These are phyloP conservation scores for Citrullus mucosospermus DNA, from an alignment of 306 rosid genomes.

Conservation along the genomic window DNA sequence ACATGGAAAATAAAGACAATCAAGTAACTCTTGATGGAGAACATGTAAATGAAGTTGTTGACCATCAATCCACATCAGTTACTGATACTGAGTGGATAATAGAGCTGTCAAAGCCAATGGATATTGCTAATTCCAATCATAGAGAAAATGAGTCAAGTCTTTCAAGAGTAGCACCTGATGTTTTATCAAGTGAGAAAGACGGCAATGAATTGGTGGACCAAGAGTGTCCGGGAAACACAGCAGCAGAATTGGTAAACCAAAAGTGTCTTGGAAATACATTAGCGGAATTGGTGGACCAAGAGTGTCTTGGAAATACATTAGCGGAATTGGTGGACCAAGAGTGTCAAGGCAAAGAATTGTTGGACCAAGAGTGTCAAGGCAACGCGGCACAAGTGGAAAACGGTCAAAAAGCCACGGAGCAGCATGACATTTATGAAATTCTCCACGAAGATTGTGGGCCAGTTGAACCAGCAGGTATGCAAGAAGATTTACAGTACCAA, in stretches of 20 bases:
- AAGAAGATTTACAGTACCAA: constrained; percentile 11
- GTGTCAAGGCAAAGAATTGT: background rate
- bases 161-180: constrained; percentile 6
- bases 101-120: constrained; percentile 9
- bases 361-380: background rate
- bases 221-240: background rate
- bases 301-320: background rate
- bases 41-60: constrained; percentile 19
- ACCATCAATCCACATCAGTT: constrained; percentile 3
- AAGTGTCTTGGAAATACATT: background rate
- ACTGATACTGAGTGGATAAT: constrained; percentile 14
- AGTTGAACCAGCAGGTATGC: constrained; percentile 5
- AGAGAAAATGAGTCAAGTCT: constrained; percentile 16
- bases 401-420: constrained; percentile 13
- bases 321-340: background rate
- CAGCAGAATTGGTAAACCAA: constrained; percentile 10
- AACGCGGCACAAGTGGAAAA: constrained; percentile 12
- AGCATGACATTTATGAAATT: background rate
- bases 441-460: constrained; percentile 15
- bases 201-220: constrained; percentile 9
- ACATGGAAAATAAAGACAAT: constrained; percentile 15
- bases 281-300: background rate
- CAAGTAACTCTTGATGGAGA: constrained; percentile 17
- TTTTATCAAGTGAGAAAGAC: constrained; percentile 18
- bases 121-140: constrained; percentile 5